Evolutionary conservation across 2,329 filamentous ascomycete genomes (phyloP).

Genomic region (Trichoderma brevicompactum): DNA sequence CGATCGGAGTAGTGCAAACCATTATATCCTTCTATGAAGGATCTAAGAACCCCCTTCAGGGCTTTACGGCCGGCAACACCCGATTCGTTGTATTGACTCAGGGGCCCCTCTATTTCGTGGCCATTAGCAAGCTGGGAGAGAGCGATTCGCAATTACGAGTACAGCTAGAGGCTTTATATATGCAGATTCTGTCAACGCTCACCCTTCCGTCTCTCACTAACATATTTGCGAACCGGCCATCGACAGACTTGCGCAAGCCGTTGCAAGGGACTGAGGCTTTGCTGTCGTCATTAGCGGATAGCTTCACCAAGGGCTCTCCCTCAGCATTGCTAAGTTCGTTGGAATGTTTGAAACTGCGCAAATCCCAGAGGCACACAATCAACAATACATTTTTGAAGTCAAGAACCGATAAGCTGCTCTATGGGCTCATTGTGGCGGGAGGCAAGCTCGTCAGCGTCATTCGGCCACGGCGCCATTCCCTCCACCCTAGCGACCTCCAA

Average conservation of each 20-base stretch:
- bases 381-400: constrained; percentile 85
- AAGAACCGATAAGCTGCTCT: constrained; percentile 78
- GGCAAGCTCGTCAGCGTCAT: constrained; percentile 94
- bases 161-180: constrained; percentile 93
- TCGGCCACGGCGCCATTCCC: constrained; percentile 88
- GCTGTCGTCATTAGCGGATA: constrained; percentile 89
- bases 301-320: constrained; percentile 89
- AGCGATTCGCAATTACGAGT: constrained; percentile 84
- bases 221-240: constrained; percentile 87
- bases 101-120: constrained; percentile 89
- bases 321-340: constrained; percentile 86
- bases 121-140: constrained; percentile 89
- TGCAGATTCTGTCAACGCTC: constrained; percentile 95
- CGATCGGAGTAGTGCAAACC: constrained; percentile 93
- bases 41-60: constrained; percentile 73
- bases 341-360: constrained; percentile 90
- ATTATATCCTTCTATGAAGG: constrained; percentile 96
- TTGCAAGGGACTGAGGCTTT: constrained; percentile 90
- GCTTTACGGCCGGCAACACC: constrained; percentile 84
- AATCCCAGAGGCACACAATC: constrained; percentile 82
- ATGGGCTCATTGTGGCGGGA: constrained; percentile 90
- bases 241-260: constrained; percentile 89
- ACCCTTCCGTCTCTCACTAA: constrained; percentile 85
- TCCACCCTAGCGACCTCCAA: constrained; percentile 94
- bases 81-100: constrained; percentile 85